phyloP scores from a whole-genome alignment of 768 basidiomycete species.

The Boletus reticulatus region DNA sequence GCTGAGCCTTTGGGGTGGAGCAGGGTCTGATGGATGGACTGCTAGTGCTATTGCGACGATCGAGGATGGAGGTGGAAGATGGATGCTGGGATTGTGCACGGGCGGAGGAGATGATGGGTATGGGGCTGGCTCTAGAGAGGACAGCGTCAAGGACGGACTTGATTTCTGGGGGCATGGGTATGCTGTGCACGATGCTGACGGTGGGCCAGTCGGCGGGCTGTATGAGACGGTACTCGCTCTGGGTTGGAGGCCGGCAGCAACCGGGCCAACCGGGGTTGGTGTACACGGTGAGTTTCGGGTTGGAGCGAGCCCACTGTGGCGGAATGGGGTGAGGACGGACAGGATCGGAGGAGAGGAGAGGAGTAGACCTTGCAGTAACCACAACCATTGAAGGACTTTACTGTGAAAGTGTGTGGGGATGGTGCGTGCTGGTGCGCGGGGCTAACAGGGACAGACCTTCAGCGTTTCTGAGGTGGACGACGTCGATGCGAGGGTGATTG shows the following conservation, averaged over 20 bases:
- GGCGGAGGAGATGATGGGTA: constrained; percentile 28
- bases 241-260: constrained; percentile 75
- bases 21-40: constrained; percentile 23
- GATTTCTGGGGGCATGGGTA: constrained; percentile 72
- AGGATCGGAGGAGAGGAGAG: constrained; percentile 15
- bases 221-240: constrained; percentile 59
- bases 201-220: constrained; percentile 77
- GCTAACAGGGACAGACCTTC: constrained; percentile 57
- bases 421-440: background rate
- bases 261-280: constrained; percentile 85
- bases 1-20: constrained; percentile 38
- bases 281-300: constrained; percentile 55
- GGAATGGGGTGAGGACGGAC: constrained; percentile 26
- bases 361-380: constrained; percentile 81
- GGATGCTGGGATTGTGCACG: constrained; percentile 34
- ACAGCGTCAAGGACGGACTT: constrained; percentile 63
- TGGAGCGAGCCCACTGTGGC: constrained; percentile 67
- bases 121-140: constrained; percentile 38
- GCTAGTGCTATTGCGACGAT: constrained; percentile 47
- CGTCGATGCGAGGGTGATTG: constrained; percentile 73
- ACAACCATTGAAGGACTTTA: constrained; percentile 81
- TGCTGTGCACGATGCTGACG: constrained; percentile 70
- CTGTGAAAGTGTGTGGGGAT: constrained; percentile 37
- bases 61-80: constrained; percentile 31
- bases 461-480: constrained; percentile 82